phyloP scores from a whole-genome alignment of 1,284 basidiomycete species.

The Crucibulum cyathiforme region DNA sequence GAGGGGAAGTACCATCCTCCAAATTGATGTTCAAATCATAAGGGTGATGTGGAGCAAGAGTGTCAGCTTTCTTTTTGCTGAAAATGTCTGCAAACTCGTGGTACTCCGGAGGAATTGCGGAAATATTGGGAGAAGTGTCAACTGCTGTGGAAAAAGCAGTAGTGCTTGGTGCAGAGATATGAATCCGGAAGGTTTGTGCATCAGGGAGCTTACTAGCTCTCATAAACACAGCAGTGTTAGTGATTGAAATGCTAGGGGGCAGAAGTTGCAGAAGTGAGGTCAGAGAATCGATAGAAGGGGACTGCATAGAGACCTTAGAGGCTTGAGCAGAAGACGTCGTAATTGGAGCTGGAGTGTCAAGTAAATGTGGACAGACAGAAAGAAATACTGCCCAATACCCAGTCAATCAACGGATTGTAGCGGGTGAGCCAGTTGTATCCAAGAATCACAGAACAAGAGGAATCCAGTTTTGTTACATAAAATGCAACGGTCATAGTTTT shows the following conservation, averaged over 20 bases:
- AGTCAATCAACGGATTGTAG: background rate
- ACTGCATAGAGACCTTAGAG: too few species aligned
- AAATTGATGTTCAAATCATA: constrained; percentile 4
- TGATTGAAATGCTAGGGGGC: background rate
- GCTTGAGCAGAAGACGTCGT: too few species aligned
- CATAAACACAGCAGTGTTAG: constrained; percentile 3
- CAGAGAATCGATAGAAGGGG: background rate
- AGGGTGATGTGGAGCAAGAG: background rate
- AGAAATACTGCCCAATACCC: background rate
- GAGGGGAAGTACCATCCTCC: background rate
- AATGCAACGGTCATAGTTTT: too few species aligned
- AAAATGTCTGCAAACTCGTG: background rate
- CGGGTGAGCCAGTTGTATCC: background rate
- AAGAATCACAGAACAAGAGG: background rate
- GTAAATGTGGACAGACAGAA: background rate
- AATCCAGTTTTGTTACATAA: too few species aligned
- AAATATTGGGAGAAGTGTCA: background rate
- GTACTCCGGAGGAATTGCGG: background rate
- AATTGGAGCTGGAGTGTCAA: background rate
- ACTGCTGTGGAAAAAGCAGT: background rate
- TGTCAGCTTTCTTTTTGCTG: constrained; percentile 1
- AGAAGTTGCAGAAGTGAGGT: background rate
- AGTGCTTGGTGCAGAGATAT: background rate
- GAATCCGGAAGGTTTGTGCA: background rate
- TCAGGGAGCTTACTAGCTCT: constrained; percentile 5